A percentile compares a stretch with the other conserved stretches of the same genome.
Conservation (phyloP, 164 flowering plant species). For the Annona cherimola region DNA sequence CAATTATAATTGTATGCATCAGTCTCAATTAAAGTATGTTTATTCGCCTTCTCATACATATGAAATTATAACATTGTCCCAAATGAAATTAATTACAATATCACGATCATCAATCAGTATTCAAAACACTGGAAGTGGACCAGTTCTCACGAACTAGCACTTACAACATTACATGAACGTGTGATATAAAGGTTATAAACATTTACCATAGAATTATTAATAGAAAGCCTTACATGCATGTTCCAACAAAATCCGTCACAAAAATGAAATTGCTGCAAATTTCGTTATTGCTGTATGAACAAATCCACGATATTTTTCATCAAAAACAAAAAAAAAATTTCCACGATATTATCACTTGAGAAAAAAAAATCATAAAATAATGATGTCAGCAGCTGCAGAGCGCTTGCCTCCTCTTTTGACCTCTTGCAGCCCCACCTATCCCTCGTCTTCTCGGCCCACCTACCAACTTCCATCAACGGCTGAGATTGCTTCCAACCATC, state of each 20-base stretch:
- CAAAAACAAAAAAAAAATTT: neutral
- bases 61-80: too few relatives aligned
- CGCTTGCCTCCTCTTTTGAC: neutral
- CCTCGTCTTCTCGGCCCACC: neutral
- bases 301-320: constrained; percentile 1
- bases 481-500: neutral
- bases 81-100: too few relatives aligned
- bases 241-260: neutral
- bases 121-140: too few relatives aligned
- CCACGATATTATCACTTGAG: neutral
- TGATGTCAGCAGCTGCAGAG: neutral
- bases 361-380: neutral
- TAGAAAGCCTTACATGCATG: too few relatives aligned
- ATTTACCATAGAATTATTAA: too few relatives aligned
- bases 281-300: neutral
- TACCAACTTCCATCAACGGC: neutral
- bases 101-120: too few relatives aligned
- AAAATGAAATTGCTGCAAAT: neutral
- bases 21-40: too few relatives aligned
- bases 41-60: too few relatives aligned
- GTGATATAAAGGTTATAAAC: too few relatives aligned
- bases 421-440: neutral
- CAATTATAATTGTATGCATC: too few relatives aligned
- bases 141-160: too few relatives aligned
- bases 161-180: too few relatives aligned